These are phyloP conservation scores for Quercus mongolica DNA, from an alignment of 306 rosid species.

Conservation along the genomic window DNA sequence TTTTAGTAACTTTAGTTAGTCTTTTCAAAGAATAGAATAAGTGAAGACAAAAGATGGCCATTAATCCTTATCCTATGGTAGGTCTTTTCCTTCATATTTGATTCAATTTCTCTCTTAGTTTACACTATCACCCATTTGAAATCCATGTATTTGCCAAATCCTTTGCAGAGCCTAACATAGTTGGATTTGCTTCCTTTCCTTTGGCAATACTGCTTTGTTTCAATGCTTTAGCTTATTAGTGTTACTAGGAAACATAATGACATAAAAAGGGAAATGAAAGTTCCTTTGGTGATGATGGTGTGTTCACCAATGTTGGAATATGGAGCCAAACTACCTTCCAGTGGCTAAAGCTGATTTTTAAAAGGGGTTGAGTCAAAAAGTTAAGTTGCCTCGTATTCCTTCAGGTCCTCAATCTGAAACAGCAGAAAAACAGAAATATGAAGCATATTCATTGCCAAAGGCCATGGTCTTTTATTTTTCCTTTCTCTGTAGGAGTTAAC, in stretches of 20 bases:
- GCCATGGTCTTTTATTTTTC: conserved; percentile 30
- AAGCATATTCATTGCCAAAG: conserved; percentile 49
- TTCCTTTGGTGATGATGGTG: conserved; percentile 15
- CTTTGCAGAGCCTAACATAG: conserved; percentile 44
- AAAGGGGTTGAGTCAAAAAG: conserved; percentile 53
- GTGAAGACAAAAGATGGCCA: conserved; percentile 1
- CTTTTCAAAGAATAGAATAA: conserved; percentile 31
- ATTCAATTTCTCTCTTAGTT: conserved; percentile 24
- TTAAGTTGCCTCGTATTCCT: conserved; percentile 58
- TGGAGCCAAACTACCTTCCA: conserved; percentile 71
- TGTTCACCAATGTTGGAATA: conserved; percentile 38
- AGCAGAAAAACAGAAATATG: conserved; percentile 58
- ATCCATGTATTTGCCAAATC: conserved; percentile 24
- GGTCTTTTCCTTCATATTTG: conserved; percentile 35
- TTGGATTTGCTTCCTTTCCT: conserved; percentile 52
- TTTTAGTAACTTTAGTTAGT: conserved; percentile 43
- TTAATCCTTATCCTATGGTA: conserved; percentile 53
- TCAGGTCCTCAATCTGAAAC: conserved; percentile 62
- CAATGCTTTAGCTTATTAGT: conserved; percentile 27
- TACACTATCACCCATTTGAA: conserved; percentile 24
- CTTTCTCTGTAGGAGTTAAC: conserved; percentile 50
- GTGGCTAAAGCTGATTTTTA: conserved; percentile 81
- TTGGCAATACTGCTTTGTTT: conserved; percentile 43
- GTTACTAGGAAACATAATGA: conserved; percentile 32
- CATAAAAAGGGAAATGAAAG: conserved; percentile 27